Evolutionary conservation across 257 asterid species (phyloP), one percentile per base, ranked within the genome.

Genomic region (Jacaranda copaia): DNA sequence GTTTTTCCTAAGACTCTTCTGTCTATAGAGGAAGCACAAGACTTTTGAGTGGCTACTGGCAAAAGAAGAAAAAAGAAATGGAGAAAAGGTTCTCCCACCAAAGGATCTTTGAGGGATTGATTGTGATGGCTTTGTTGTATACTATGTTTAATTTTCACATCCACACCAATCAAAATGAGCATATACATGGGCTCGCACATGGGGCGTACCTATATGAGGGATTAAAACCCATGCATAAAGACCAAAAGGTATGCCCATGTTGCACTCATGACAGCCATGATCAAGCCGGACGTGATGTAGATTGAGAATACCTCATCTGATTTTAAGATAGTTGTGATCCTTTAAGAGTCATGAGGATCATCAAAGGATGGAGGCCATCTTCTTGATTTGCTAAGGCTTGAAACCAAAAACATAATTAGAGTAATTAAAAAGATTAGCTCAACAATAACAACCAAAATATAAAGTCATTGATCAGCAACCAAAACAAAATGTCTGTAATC

Each of bases 41-140:
- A 18, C 25, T 68, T 67, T 73, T 76, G 67, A 81, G 85, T 69
- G 83, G 83, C 74, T 74, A 75, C 32, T 82, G 83, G 81, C 79
- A 39, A 84, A 83, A 71, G 38, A 43, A 76, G 60, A 57, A 67
- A 51, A 38, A 43, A 76, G 60, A 57, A 67, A 51, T 20, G 18
- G 32, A 20, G 65, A 64, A 82, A 56, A 42, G 38, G 82, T 70
- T 70, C 81, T 70, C 72, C 83, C 73, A 75, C 82, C 79, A 49
- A 75, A 8, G 55, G 77, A 81, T 72, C 72, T 79, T 79, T 80
- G 73, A 78, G 67, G 78, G 75, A 11, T 67, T 72, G 87, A 85
- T 36, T 74, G 75, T 63, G 81, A 72, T 46, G 64, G 72, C 79
- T 76, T 81, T 83, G 87, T 87, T 81, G 69, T 78, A 72, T 81